These are phyloP conservation scores for Ophiocordyceps camponoti-floridani DNA, from an alignment of 2,329 filamentous ascomycete genomes.

Conservation along the genomic window DNA sequence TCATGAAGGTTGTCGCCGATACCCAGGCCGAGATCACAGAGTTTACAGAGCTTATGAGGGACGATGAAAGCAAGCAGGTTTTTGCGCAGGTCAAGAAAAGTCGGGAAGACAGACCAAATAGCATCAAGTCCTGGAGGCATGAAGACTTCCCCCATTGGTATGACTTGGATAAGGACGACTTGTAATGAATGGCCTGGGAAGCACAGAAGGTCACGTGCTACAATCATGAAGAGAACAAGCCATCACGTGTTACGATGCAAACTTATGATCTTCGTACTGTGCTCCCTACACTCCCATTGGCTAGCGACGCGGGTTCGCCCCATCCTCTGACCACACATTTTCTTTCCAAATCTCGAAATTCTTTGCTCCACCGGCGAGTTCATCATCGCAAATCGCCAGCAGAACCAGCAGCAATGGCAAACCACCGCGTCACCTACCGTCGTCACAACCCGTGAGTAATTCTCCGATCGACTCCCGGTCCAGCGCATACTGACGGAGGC, in stretches of 20 bases:
- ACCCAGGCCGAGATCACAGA: conserved; percentile 33
- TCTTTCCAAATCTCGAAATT: conserved; percentile 24
- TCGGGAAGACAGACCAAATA: conserved; percentile 32
- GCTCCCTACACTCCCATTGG: conserved; percentile 15
- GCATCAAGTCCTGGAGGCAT: conserved; percentile 40
- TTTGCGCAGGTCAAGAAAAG: conserved; percentile 35
- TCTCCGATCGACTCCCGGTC: not conserved
- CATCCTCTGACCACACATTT: conserved; percentile 21
- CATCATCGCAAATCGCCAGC: conserved; percentile 17
- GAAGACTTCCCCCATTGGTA: conserved; percentile 43
- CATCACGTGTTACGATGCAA: conserved; percentile 1
- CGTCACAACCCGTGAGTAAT: conserved; percentile 57
- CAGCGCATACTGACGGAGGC: conserved; percentile 8
- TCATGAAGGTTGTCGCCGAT: conserved; percentile 26
- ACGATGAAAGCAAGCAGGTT: conserved; percentile 27
- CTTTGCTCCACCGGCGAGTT: conserved; percentile 16
- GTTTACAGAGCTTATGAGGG: conserved; percentile 27
- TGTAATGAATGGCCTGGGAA: no score
- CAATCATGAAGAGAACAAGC: not conserved
- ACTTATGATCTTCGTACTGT: not conserved
- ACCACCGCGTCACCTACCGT: conserved; percentile 49
- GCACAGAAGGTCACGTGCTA: not conserved
- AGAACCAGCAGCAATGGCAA: conserved; percentile 36
- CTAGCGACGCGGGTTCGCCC: conserved; percentile 18
- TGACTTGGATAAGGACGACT: conserved; percentile 11